Percentiles rank a stretch among this genome's conserved stretches.
phyloP scores from a whole-genome alignment of 2,329 filamentous ascomycete genomes.

The Capronia coronata region DNA sequence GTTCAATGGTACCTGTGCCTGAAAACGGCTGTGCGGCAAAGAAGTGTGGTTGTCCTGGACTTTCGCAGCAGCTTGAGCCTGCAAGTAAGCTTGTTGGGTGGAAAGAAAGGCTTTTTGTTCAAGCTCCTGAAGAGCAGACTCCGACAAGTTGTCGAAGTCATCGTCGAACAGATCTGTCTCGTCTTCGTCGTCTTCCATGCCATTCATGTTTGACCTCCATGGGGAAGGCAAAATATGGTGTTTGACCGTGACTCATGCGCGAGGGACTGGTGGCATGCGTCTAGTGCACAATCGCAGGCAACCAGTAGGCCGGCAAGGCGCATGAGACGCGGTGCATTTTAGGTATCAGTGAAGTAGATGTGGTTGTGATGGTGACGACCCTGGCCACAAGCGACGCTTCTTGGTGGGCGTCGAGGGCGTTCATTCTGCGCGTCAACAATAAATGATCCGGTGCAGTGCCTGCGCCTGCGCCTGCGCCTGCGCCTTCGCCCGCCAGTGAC shows the following conservation, averaged over 20 bases:
- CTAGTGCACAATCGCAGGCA: background rate
- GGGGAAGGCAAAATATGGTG: constrained; percentile 2
- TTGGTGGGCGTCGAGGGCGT: too few relatives aligned
- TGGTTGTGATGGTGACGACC: too few relatives aligned
- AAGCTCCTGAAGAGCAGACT: constrained; percentile 39
- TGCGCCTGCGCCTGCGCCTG: background rate
- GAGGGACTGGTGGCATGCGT: background rate
- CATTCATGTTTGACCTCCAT: constrained; percentile 31
- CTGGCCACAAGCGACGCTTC: too few relatives aligned
- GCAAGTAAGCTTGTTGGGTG: constrained; percentile 33
- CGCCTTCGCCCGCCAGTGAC: background rate
- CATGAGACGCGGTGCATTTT: background rate
- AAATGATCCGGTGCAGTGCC: background rate
- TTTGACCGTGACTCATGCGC: background rate
- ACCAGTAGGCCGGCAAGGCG: background rate
- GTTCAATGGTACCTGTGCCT: constrained; percentile 14
- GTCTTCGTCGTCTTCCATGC: constrained; percentile 43
- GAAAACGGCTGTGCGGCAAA: constrained; percentile 5
- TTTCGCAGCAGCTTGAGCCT: constrained; percentile 4
- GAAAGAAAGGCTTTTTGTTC: constrained; percentile 42
- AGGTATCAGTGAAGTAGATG: too few relatives aligned
- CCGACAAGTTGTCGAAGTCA: constrained; percentile 42
- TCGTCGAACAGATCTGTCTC: constrained; percentile 42
- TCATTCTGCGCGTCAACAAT: too few relatives aligned
- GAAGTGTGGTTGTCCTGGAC: background rate